phyloP scores from a whole-genome alignment of 2,329 filamentous ascomycete genomes.

The Aureobasidium sp. region DNA sequence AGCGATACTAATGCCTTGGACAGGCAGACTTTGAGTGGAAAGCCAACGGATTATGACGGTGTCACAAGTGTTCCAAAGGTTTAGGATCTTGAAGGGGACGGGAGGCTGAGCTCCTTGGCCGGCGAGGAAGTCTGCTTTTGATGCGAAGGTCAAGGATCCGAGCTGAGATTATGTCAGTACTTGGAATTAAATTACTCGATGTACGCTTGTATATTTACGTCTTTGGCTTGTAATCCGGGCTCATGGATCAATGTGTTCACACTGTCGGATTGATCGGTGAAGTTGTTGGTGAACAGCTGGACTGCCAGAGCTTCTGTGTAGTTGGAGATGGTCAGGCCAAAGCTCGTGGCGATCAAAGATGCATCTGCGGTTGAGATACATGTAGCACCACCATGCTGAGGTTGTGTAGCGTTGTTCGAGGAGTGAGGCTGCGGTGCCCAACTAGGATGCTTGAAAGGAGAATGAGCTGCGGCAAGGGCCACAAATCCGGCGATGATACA shows the following conservation, averaged over 20 bases:
- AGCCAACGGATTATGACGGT: constrained; percentile 34
- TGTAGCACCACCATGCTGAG: background rate
- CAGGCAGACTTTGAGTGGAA: constrained; percentile 28
- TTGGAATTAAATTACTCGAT: too few species aligned
- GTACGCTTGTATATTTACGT: background rate
- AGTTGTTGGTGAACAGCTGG: constrained; percentile 28
- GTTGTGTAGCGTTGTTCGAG: background rate
- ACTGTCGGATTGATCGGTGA: constrained; percentile 36
- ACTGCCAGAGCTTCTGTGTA: constrained; percentile 31
- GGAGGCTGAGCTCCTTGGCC: constrained; percentile 34
- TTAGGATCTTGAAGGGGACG: constrained; percentile 35
- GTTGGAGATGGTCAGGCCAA: constrained; percentile 31
- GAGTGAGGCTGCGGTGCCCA: background rate
- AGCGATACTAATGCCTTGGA: constrained; percentile 26
- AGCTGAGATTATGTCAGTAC: too few species aligned
- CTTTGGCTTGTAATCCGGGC: background rate
- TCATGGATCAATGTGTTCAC: constrained; percentile 35
- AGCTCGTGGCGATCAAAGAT: constrained; percentile 31
- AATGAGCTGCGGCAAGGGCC: background rate
- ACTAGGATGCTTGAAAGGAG: background rate
- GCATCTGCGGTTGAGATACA: constrained; percentile 25
- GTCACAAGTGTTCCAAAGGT: constrained; percentile 32
- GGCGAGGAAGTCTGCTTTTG: constrained; percentile 29
- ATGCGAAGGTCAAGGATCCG: constrained; percentile 28
- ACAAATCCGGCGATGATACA: background rate